Percentiles rank a stretch among this genome's conserved stretches.
Conservation (phyloP, 2,329 filamentous ascomycete species). For the Aciculosporium take region DNA sequence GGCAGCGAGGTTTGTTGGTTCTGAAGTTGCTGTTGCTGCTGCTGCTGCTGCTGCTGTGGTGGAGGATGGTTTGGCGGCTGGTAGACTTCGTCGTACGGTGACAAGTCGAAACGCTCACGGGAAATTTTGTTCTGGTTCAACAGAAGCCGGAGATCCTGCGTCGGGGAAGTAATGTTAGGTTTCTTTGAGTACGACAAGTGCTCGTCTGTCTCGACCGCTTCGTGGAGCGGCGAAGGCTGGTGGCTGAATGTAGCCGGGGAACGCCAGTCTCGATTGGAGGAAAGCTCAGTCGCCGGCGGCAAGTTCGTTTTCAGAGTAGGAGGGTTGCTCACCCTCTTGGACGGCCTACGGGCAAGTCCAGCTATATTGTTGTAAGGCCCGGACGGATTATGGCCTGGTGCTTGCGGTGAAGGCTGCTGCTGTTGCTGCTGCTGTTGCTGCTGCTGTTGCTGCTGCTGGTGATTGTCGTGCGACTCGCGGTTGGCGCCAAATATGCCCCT, state of each 20-base stretch:
- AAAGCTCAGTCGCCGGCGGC: slow-evolving; percentile 11
- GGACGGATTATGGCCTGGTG: slow-evolving; percentile 12
- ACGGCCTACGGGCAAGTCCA: slow-evolving; percentile 38
- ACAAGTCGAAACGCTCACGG: slow-evolving; percentile 26
- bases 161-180: slow-evolving; percentile 25
- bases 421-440: slow-evolving; percentile 12
- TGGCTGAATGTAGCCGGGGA: slow-evolving; percentile 10
- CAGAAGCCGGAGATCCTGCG: slow-evolving; percentile 25
- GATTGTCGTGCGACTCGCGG: slow-evolving; percentile 9
- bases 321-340: slow-evolving; percentile 41
- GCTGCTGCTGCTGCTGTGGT: slow-evolving; percentile 19
- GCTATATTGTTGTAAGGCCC: slow-evolving; percentile 34
- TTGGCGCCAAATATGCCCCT: slow-evolving; percentile 36
- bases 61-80: slow-evolving; percentile 18
- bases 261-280: slow-evolving; percentile 11
- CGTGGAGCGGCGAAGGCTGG: slow-evolving; percentile 28
- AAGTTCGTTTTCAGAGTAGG: slow-evolving; percentile 29
- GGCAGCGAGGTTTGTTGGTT: slow-evolving; percentile 8
- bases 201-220: slow-evolving; percentile 26
- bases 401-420: slow-evolving; percentile 3
- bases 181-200: slow-evolving; percentile 21
- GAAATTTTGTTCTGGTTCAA: slow-evolving; percentile 26
- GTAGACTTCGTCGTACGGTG: slow-evolving; percentile 31
- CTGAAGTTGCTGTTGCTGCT: slow-evolving; percentile 19
- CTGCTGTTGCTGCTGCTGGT: slow-evolving; percentile 15